phyloP scores from a whole-genome alignment of 306 rosid genomes.

The Citrullus amarus region DNA sequence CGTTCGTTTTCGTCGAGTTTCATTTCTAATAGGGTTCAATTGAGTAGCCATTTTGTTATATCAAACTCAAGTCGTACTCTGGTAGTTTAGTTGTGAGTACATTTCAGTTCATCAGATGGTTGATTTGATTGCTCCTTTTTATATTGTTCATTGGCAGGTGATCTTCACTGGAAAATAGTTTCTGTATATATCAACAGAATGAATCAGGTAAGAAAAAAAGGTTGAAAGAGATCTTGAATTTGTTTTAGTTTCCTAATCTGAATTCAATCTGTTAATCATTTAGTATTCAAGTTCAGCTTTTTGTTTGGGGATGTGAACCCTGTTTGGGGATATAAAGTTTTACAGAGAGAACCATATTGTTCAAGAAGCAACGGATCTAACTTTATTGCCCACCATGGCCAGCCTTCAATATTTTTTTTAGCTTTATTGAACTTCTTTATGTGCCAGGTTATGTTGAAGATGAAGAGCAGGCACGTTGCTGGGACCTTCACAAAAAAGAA shows the following conservation, averaged over 20 bases:
- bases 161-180: slow-evolving; percentile 94
- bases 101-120: background rate
- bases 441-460: slow-evolving; percentile 88
- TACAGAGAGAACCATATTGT: background rate
- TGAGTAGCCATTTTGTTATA: background rate
- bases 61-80: background rate
- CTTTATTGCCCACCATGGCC: slow-evolving; percentile 1
- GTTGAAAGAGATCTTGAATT: background rate
- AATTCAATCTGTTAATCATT: background rate
- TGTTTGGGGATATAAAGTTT: slow-evolving; percentile 2
- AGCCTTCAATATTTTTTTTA: background rate
- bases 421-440: slow-evolving; percentile 25
- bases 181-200: slow-evolving; percentile 73
- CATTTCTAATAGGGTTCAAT: background rate
- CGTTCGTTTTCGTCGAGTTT: background rate
- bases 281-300: slow-evolving; percentile 1
- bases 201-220: slow-evolving; percentile 55
- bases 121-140: background rate
- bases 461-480: slow-evolving; percentile 99
- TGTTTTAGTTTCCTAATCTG: background rate
- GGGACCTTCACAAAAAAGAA: slow-evolving; percentile 99
- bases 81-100: background rate
- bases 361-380: slow-evolving; percentile 3
- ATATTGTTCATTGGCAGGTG: slow-evolving; percentile 48
- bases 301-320: slow-evolving; percentile 12